Base-by-base conservation (phyloP, 2,329 filamentous ascomycete genomes). In the Fusarium continuum region DNA sequence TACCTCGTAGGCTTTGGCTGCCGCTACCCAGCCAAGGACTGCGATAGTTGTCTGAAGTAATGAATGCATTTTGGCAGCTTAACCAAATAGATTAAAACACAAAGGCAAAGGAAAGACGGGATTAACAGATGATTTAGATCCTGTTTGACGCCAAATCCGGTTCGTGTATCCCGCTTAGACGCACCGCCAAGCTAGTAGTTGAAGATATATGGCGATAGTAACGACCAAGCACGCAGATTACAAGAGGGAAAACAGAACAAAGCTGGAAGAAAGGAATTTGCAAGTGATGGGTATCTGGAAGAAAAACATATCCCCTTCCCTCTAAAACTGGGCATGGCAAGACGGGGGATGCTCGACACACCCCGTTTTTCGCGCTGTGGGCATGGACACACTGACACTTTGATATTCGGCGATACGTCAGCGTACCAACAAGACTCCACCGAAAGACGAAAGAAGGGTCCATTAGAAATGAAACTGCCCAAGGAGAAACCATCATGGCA, bases 61-160 rank as follows among this genome's bases (percentile, higher is more conserved):
- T 43, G 47, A 57, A 52, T 26, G 64, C 68, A 69, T 70, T 26
- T 52, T 60, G 65, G 52, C 45, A 55, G 23, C 39, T 46, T 41
- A 45, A 43, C 43, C 46, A 39, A 44, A 57, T n/a, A 43, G 17
- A 39, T 16, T 16, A 16, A 13, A 54, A 49, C 20, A 45, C 40
- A 47, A 64, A 59, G 45, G 47, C 31, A 51, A 62, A 32, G 40
- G 36, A 29, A 13, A 35, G 45, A 44, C 55, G 49, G 31, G 22
- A 60, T 29, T 32, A 48, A 59, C 16, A 45, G 29, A 47, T 16
- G 25, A 22, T 25, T 22, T 40, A 36, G 49, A 17, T 49, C 57
- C 57, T 47, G 35, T 17, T 41, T 20, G 29, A 52, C 28, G 58
- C 47, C 46, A 56, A 43, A 47, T 13, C 46, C 25, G 29, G 46